Evolutionary conservation across 1,139 yeast genomes (phyloP).

Genomic region (Petasospora rhodanensis): DNA sequence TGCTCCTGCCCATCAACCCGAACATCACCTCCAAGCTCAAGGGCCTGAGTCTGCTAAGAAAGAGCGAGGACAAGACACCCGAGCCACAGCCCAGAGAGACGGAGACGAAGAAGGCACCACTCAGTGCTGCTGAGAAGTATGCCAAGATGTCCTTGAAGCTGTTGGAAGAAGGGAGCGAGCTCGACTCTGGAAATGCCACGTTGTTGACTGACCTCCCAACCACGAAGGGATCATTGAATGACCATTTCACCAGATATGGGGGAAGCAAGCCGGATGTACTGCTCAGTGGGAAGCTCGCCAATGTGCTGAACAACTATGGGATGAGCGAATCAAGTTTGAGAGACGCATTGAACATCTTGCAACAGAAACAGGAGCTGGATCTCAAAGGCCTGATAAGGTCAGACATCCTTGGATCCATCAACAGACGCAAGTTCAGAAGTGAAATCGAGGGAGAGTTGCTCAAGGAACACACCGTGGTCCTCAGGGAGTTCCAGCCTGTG

Average conservation of each 20-base stretch:
- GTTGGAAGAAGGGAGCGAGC: constrained; percentile 8
- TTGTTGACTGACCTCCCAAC: constrained; percentile 12
- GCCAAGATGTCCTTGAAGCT: constrained; percentile 21
- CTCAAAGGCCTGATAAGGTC: constrained; percentile 43
- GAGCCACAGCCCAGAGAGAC: background rate
- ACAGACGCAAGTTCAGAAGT: constrained; percentile 58
- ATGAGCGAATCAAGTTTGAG: constrained; percentile 45
- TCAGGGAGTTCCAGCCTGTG: constrained; percentile 61
- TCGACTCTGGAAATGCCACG: background rate
- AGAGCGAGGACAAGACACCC: background rate
- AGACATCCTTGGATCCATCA: constrained; percentile 51
- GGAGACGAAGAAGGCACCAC: constrained; percentile 6
- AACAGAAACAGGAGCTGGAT: constrained; percentile 34
- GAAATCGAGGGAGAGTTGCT: constrained; percentile 69
- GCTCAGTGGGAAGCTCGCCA: constrained; percentile 44
- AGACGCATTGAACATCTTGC: constrained; percentile 45
- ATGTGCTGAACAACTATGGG: constrained; percentile 44
- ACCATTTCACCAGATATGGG: constrained; percentile 6
- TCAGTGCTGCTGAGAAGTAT: constrained; percentile 21
- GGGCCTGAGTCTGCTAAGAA: constrained; percentile 19
- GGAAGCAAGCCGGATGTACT: constrained; percentile 24
- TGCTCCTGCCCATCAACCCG: constrained; percentile 21
- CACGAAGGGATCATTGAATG: constrained; percentile 4
- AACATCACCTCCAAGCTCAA: constrained; percentile 21
- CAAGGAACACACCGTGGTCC: constrained; percentile 50